A percentile compares a stretch with the other conserved stretches of the same genome.
phyloP scores from a whole-genome alignment of 2,329 filamentous ascomycete species.

The Aspergillus novofumigatus region DNA sequence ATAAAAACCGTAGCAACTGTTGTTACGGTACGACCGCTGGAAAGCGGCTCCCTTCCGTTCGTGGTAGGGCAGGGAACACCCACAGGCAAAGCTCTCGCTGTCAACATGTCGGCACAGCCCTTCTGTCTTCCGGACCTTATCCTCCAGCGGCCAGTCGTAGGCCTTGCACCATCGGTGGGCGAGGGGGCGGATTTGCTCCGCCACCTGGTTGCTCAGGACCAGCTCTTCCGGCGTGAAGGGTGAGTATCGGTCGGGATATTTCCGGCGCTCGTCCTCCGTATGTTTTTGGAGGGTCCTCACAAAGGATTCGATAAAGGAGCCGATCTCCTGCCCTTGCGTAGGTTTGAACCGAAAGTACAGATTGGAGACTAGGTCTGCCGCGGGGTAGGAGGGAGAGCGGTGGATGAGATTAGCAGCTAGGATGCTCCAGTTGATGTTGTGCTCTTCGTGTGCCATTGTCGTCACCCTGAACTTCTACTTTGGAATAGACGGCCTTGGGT shows the following conservation, averaged over 20 bases:
- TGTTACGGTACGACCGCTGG: slow-evolving; percentile 2
- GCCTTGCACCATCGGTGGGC: slow-evolving; percentile 8
- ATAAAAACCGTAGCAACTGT: slow-evolving; percentile 14
- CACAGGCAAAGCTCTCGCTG: neutral
- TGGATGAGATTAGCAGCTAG: slow-evolving; percentile 7
- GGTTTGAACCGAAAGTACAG: slow-evolving; percentile 6
- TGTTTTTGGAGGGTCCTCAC: slow-evolving; percentile 6
- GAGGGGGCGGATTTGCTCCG: slow-evolving; percentile 2
- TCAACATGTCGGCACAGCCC: neutral
- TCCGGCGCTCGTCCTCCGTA: slow-evolving; percentile 7
- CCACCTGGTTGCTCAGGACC: slow-evolving; percentile 4
- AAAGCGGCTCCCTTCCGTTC: slow-evolving; percentile 17
- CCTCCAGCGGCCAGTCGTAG: neutral
- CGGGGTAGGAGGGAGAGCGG: neutral
- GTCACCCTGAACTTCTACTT: neutral
- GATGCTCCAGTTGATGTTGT: slow-evolving; percentile 8
- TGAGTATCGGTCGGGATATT: slow-evolving; percentile 4
- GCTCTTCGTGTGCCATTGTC: slow-evolving; percentile 13
- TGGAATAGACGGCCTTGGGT: neutral
- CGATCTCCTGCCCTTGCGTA: slow-evolving; percentile 7
- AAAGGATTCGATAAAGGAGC: slow-evolving; percentile 9
- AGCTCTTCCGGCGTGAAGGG: slow-evolving; percentile 1
- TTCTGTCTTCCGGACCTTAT: neutral
- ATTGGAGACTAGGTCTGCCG: neutral
- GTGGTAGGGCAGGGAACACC: slow-evolving; percentile 4